Percentiles rank a stretch among this genome's conserved stretches.
Evolutionary conservation across 169 alveolate species (phyloP).

Genomic region (Babesia bovis): DNA sequence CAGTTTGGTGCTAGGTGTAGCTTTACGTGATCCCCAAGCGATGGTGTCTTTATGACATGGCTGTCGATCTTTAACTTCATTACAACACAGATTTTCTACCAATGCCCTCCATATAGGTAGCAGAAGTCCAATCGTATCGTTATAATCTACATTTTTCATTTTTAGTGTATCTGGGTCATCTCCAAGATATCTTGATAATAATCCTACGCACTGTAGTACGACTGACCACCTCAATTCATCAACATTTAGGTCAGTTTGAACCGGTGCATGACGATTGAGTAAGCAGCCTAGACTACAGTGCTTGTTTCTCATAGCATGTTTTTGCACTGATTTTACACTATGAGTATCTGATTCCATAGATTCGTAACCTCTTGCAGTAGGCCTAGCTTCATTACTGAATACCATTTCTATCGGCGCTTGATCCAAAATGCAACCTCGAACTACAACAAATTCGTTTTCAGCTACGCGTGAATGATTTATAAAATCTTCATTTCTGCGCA

Average conservation of each 20-base stretch:
- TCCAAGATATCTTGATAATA: background rate
- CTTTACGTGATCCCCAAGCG: background rate
- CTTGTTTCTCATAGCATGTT: background rate
- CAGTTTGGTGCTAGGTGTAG: constrained; percentile 1
- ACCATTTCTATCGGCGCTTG: constrained; percentile 5
- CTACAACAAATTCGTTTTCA: background rate
- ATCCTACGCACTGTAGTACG: constrained; percentile 5
- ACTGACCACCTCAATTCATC: constrained; percentile 20
- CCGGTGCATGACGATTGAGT: background rate
- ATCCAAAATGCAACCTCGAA: background rate
- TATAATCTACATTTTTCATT: background rate
- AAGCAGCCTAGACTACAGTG: constrained; percentile 16
- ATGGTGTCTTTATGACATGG: background rate
- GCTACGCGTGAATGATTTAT: constrained; percentile 22
- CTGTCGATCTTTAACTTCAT: background rate
- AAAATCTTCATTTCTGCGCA: constrained; percentile 17
- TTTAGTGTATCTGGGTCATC: background rate
- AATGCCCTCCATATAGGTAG: constrained; percentile 24
- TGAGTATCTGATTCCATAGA: background rate
- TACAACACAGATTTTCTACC: constrained; percentile 4
- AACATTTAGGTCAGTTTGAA: background rate
- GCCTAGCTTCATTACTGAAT: background rate
- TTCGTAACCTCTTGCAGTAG: background rate
- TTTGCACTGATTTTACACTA: background rate
- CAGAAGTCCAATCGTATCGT: background rate